Conservation (phyloP, 805 yeast species). For the Starmerella roubikii region DNA sequence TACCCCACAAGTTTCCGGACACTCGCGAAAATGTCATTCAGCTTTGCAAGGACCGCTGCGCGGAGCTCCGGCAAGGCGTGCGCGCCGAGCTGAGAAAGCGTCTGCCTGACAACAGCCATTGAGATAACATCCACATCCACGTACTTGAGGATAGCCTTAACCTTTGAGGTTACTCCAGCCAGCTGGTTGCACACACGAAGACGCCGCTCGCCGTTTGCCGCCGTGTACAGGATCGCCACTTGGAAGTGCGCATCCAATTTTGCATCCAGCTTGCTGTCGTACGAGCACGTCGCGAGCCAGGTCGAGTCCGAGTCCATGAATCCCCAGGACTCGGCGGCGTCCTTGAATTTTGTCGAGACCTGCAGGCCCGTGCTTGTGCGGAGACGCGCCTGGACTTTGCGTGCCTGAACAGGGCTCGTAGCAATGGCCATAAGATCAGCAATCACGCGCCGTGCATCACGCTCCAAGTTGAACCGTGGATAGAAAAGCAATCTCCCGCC, state of each 20-base stretch:
- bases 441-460: constrained; percentile 56
- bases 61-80: constrained; percentile 27
- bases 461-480: constrained; percentile 48
- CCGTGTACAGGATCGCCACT: constrained; percentile 69
- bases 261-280: constrained; percentile 61
- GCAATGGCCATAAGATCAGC: constrained; percentile 31
- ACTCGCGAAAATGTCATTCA: constrained; percentile 43
- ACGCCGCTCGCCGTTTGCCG: constrained; percentile 52
- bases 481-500: constrained; percentile 61
- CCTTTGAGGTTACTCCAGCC: constrained; percentile 64
- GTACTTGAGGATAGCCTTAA: constrained; percentile 61
- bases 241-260: constrained; percentile 77
- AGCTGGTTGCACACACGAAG: constrained; percentile 77
- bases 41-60: constrained; percentile 38
- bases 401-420: constrained; percentile 39
- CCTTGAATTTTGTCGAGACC: constrained; percentile 28
- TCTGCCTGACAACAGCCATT: constrained; percentile 41
- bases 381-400: constrained; percentile 68
- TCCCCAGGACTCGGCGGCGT: constrained; percentile 29
- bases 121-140: constrained; percentile 61
- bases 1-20: constrained; percentile 37
- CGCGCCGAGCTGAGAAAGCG: constrained; percentile 28
- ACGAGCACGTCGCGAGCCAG: constrained; percentile 55
- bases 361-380: constrained; percentile 83
- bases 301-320: constrained; percentile 48